Evolutionary conservation across 345 rosid species (phyloP), one percentile per base, ranked within the genome.

Genomic region (Syzygium aromaticum): DNA sequence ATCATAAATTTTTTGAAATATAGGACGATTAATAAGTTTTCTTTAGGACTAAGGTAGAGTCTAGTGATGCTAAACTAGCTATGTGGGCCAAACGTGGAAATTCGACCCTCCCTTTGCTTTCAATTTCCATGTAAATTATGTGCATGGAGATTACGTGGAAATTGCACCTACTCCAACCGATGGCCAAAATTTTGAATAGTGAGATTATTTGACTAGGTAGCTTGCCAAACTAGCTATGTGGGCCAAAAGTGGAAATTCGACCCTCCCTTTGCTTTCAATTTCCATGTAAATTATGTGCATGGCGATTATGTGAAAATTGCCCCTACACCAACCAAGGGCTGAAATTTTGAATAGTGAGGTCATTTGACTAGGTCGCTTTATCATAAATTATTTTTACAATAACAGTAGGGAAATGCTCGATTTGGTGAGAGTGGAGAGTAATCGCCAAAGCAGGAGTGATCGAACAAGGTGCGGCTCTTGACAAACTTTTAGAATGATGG

Each of bases 401-500:
- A 40, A 40, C 43, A 40, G 6, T 40, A 40, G 43, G 52, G 3
- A 51, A 51, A 12, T 52, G 53, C 53, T 52, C 19, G 17, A 52
- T 52, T 1, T 16, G 3, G 17, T 16, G 17, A 52, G 54, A 15
- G 54, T 52, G 19, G 9, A 3, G 4, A 27, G 8, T 13, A 33
- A 61, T 61, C 6, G 33, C 27, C 6, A 0, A 0, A 61, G 67
- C 15, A 13, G 11, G 14, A 61, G 27, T 1, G 67, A 15, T 5
- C 1, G 33, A n/a, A n/a, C 33, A 12, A n/a, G 2, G 17, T 0
- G 33, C 3, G 17, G 13, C 67, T 61, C 67, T 17, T 27, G 13
- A 27, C 7, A 27, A 5, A 0, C 8, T n/a, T 61, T 11, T 13
- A 12, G 17, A 15, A 27, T n/a, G 67, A 28, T 0, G 8, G 6